Conservation (phyloP, 1,284 basidiomycete genomes). For the Boletus mariae region DNA sequence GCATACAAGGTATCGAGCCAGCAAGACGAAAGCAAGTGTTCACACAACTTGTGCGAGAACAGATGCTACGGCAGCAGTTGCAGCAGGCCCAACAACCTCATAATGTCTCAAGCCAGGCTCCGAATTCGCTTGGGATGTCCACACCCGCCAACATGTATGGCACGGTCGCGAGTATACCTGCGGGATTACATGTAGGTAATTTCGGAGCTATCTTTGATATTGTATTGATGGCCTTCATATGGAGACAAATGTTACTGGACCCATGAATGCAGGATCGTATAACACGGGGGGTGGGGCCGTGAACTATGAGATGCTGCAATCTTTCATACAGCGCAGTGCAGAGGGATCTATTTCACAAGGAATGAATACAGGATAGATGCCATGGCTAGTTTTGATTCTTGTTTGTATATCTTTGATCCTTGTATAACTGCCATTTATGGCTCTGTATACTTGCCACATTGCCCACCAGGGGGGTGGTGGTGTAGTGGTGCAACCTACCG, state of each 20-base stretch:
- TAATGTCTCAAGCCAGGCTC: conserved; percentile 11
- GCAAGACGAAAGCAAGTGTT: conserved; percentile 20
- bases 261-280: conserved; percentile 9
- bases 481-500: too few relatives aligned
- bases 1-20: conserved; percentile 28
- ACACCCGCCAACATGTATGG: conserved; percentile 13
- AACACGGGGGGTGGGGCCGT: conserved; percentile 32
- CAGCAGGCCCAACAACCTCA: conserved; percentile 29
- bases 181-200: conserved; percentile 19
- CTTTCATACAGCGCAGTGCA: conserved; percentile 55
- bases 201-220: not conserved
- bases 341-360: conserved; percentile 33
- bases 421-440: not conserved
- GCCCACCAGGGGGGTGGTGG: too few relatives aligned
- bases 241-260: conserved; percentile 15
- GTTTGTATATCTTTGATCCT: not conserved
- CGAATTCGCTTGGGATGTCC: conserved; percentile 12
- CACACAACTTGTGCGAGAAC: conserved; percentile 18
- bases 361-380: conserved; percentile 9
- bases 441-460: too few relatives aligned
- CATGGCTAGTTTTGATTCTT: not conserved
- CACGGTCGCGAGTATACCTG: conserved; percentile 9
- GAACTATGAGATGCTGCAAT: conserved; percentile 57
- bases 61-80: conserved; percentile 30
- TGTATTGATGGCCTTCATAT: conserved; percentile 6